These are phyloP conservation scores for Kregervanrija pseudodelftensis DNA, from an alignment of 805 yeast species.

Conservation along the genomic window DNA sequence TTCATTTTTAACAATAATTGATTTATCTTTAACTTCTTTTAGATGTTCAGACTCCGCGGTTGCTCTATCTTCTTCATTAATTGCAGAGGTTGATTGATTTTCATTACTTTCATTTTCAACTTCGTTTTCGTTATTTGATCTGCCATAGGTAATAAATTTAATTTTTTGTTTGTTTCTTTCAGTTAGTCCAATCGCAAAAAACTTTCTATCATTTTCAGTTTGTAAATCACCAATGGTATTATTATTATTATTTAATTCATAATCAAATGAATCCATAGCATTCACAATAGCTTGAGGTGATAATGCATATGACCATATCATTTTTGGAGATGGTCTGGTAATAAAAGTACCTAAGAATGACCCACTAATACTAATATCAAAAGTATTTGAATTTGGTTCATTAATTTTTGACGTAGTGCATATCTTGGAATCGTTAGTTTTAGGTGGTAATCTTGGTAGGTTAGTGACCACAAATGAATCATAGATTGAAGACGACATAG, in stretches of 20 bases:
- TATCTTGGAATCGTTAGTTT: constrained; percentile 13
- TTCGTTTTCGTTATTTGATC: neutral
- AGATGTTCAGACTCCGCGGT: constrained; percentile 27
- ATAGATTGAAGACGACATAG: constrained; percentile 16
- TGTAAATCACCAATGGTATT: neutral
- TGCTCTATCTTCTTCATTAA: constrained; percentile 23
- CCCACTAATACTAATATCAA: constrained; percentile 49
- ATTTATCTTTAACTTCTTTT: constrained; percentile 26
- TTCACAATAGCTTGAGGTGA: constrained; percentile 40
- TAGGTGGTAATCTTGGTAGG: constrained; percentile 26
- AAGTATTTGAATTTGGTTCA: constrained; percentile 26
- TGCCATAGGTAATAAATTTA: constrained; percentile 23
- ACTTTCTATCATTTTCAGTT: constrained; percentile 13
- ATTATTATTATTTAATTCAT: constrained; percentile 11
- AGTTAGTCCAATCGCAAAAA: constrained; percentile 28
- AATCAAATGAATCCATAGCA: constrained; percentile 30
- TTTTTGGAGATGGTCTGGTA: constrained; percentile 49
- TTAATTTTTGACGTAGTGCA: constrained; percentile 22
- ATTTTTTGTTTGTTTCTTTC: constrained; percentile 29
- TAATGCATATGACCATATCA: constrained; percentile 48
- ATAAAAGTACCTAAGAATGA: constrained; percentile 45
- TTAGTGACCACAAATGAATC: constrained; percentile 29
- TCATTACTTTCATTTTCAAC: constrained; percentile 24
- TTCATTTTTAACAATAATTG: constrained; percentile 20
- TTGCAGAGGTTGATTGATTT: constrained; percentile 19